These are phyloP conservation scores for Pythium aristosporum DNA, from an alignment of 352 stramenopile species.

Conservation along the genomic window DNA sequence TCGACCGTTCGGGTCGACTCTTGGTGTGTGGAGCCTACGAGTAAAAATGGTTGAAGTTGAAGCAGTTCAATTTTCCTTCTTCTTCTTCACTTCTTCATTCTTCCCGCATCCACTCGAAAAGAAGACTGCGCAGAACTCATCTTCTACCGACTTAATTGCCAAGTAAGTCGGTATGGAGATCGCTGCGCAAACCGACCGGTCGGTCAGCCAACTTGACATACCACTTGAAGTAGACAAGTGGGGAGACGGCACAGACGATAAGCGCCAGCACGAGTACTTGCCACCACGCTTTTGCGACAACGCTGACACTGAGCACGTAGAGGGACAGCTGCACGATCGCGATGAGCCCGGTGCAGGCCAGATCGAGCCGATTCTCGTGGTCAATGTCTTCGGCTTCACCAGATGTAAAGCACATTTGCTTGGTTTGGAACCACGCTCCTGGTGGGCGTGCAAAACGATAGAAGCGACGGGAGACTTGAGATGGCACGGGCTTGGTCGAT, in stretches of 20 bases:
- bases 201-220: constrained; percentile 64
- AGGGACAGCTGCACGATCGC: constrained; percentile 54
- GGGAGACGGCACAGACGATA: constrained; percentile 39
- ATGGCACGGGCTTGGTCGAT: constrained; percentile 37
- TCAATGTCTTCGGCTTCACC: constrained; percentile 52
- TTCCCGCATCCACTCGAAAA: not conserved
- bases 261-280: constrained; percentile 48
- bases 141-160: constrained; percentile 18
- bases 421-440: constrained; percentile 50
- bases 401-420: constrained; percentile 62
- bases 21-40: not conserved
- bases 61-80: not conserved
- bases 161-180: constrained; percentile 48
- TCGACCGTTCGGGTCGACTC: not conserved
- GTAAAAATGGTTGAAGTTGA: constrained; percentile 1
- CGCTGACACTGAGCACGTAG: constrained; percentile 67
- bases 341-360: constrained; percentile 66
- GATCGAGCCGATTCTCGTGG: constrained; percentile 57
- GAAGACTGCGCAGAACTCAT: constrained; percentile 1
- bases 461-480: constrained; percentile 59
- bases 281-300: constrained; percentile 60
- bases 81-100: constrained; percentile 10
- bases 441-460: constrained; percentile 69
- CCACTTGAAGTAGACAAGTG: constrained; percentile 78
- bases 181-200: constrained; percentile 49